Conservation (phyloP, 2,329 filamentous ascomycete species). For the Akanthomyces dipterigenus region DNA sequence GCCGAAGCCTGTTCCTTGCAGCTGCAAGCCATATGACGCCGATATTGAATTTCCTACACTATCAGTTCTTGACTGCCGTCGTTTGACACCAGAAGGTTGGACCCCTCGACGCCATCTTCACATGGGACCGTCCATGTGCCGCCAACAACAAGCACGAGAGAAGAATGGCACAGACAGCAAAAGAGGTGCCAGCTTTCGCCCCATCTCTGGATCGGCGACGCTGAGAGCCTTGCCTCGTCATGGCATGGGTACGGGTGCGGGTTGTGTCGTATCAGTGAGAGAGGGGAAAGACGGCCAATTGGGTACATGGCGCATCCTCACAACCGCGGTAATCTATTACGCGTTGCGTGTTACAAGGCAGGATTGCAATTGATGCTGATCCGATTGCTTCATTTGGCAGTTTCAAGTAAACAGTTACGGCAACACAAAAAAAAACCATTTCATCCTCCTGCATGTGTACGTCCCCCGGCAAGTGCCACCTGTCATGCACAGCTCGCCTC, state of each 20-base stretch:
- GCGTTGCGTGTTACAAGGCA: neutral
- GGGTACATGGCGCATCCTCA: neutral
- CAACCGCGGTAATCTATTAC: neutral
- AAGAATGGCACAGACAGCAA: neutral
- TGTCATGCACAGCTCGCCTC: neutral
- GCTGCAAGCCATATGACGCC: conserved; percentile 3
- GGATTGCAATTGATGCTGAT: neutral
- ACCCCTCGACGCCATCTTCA: neutral
- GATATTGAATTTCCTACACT: neutral
- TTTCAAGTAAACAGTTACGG: neutral
- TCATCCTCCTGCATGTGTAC: neutral
- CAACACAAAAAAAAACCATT: neutral
- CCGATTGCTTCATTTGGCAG: neutral
- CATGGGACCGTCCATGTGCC: neutral
- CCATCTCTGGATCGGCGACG: neutral
- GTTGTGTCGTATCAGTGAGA: neutral
- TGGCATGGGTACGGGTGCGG: neutral
- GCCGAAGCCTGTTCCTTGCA: conserved; percentile 3
- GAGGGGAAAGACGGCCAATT: neutral
- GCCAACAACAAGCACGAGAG: neutral
- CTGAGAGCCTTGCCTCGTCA: neutral
- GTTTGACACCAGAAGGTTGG: neutral
- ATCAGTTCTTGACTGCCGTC: neutral
- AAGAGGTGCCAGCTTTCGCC: neutral
- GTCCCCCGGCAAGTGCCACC: neutral